Conservation (phyloP, 371 early-diverging fungal species). For the Mucor lusitanicus region DNA sequence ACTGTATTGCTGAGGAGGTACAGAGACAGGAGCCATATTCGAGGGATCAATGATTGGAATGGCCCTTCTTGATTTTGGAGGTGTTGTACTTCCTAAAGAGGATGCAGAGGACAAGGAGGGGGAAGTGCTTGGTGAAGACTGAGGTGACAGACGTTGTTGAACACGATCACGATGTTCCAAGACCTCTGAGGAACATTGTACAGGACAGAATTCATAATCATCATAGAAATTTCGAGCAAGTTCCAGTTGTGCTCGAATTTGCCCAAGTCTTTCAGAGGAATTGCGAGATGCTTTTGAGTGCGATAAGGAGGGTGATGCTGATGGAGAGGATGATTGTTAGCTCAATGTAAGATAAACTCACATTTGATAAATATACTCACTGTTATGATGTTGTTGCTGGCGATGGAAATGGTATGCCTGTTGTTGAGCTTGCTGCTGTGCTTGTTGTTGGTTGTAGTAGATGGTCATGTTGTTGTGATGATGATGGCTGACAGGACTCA, state of each 20-base stretch:
- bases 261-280: slow-evolving; percentile 27
- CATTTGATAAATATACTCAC: slow-evolving; percentile 1
- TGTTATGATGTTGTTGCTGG: not conserved
- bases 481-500: slow-evolving; percentile 16
- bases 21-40: slow-evolving; percentile 38
- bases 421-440: not conserved
- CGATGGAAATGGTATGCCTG: slow-evolving; percentile 6
- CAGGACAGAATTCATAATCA: slow-evolving; percentile 49
- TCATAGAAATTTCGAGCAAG: slow-evolving; percentile 53
- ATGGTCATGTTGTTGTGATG: slow-evolving; percentile 14
- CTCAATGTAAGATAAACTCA: not conserved
- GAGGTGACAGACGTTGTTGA: slow-evolving; percentile 45
- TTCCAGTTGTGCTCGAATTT: slow-evolving; percentile 43
- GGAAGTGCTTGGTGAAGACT: slow-evolving; percentile 41
- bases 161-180: slow-evolving; percentile 46
- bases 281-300: not conserved
- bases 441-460: slow-evolving; percentile 16
- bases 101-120: slow-evolving; percentile 29
- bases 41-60: slow-evolving; percentile 45
- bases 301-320: slow-evolving; percentile 5
- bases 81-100: slow-evolving; percentile 6
- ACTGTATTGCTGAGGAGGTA: slow-evolving; percentile 13
- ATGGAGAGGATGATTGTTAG: not conserved
- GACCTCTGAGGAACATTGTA: slow-evolving; percentile 32
- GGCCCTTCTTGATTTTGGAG: slow-evolving; percentile 30